Percentiles rank a stretch among this genome's conserved stretches.
Evolutionary conservation across 768 basidiomycete species (phyloP).

Genomic region (Zangia roseola): DNA sequence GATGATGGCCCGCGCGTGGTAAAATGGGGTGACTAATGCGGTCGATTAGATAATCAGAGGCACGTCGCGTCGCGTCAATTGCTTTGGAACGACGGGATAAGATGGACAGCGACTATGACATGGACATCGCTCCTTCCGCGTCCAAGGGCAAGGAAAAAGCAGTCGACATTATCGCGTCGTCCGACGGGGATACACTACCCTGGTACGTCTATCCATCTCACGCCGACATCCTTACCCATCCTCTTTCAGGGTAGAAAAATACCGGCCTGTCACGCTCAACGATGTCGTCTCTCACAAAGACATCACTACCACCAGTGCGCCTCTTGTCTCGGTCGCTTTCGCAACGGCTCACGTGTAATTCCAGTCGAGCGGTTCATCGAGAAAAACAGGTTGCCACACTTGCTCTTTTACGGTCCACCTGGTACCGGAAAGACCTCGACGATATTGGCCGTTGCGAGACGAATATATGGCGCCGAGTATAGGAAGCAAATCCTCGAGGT

Average conservation of each 20-base stretch:
- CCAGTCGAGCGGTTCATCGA: slow-evolving; percentile 96
- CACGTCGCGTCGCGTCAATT: slow-evolving; percentile 24
- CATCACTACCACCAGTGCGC: slow-evolving; percentile 86
- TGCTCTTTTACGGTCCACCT: slow-evolving; percentile 96
- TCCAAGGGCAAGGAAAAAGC: slow-evolving; percentile 76
- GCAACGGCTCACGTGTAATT: slow-evolving; percentile 4
- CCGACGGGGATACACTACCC: slow-evolving; percentile 70
- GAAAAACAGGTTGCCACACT: slow-evolving; percentile 89
- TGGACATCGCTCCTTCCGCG: slow-evolving; percentile 35
- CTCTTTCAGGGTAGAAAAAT: slow-evolving; percentile 89
- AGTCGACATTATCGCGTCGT: slow-evolving; percentile 37
- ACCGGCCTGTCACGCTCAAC: slow-evolving; percentile 84
- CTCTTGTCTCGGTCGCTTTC: not conserved
- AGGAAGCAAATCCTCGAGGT: slow-evolving; percentile 95
- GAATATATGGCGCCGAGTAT: slow-evolving; percentile 87
- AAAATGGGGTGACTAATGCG: slow-evolving; percentile 17
- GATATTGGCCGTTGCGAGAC: slow-evolving; percentile 90
- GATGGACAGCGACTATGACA: slow-evolving; percentile 45
- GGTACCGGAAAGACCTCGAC: slow-evolving; percentile 99
- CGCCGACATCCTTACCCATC: not conserved
- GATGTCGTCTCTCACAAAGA: slow-evolving; percentile 98
- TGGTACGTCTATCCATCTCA: slow-evolving; percentile 53
- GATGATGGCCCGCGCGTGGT: slow-evolving; percentile 47
- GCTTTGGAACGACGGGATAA: not conserved
- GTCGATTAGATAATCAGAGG: slow-evolving; percentile 1